Percentiles rank a stretch among this genome's conserved stretches.
Conservation (phyloP, 2,329 filamentous ascomycete species). For the Penicillium frequentans region DNA sequence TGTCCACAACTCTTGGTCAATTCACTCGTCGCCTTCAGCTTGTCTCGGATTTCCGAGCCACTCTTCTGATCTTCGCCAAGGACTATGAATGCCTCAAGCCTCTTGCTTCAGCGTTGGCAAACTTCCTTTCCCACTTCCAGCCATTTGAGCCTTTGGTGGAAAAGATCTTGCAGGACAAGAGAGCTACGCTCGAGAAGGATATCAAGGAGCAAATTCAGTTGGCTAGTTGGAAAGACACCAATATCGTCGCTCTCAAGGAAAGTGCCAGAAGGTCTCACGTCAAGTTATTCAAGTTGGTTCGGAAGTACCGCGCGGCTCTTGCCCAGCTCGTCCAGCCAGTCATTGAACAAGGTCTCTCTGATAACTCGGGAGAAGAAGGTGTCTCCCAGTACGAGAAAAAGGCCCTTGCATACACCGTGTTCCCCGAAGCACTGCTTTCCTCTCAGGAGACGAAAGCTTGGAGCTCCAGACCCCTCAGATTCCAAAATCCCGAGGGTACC, state of each 20-base stretch:
- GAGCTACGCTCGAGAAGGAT: conserved; percentile 77
- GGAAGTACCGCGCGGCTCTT: conserved; percentile 81
- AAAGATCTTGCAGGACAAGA: conserved; percentile 66
- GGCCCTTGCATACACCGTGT: conserved; percentile 17
- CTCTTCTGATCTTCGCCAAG: conserved; percentile 62
- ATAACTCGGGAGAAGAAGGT: conserved; percentile 34
- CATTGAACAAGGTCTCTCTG: conserved; percentile 33
- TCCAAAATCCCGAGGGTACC: conserved; percentile 69
- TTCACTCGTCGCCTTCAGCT: conserved; percentile 71
- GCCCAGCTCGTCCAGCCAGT: conserved; percentile 72
- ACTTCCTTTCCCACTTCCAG: conserved; percentile 74
- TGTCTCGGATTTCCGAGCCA: conserved; percentile 60
- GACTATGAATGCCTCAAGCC: conserved; percentile 60
- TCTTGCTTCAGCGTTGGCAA: conserved; percentile 66
- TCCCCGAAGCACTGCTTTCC: conserved; percentile 32
- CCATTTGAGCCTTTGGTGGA: conserved; percentile 68
- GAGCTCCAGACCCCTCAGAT: conserved; percentile 58
- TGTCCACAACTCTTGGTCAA: conserved; percentile 76
- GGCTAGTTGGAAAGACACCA: conserved; percentile 97
- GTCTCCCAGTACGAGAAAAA: conserved; percentile 9
- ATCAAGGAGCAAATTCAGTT: conserved; percentile 91
- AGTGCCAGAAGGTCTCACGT: conserved; percentile 88
- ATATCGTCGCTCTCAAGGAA: conserved; percentile 83
- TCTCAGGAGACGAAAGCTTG: conserved; percentile 35
- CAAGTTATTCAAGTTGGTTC: conserved; percentile 86